Percentiles rank a stretch among this genome's conserved stretches.
phyloP scores from a whole-genome alignment of 495 filamentous ascomycete species.

The Neurospora tetraspora region DNA sequence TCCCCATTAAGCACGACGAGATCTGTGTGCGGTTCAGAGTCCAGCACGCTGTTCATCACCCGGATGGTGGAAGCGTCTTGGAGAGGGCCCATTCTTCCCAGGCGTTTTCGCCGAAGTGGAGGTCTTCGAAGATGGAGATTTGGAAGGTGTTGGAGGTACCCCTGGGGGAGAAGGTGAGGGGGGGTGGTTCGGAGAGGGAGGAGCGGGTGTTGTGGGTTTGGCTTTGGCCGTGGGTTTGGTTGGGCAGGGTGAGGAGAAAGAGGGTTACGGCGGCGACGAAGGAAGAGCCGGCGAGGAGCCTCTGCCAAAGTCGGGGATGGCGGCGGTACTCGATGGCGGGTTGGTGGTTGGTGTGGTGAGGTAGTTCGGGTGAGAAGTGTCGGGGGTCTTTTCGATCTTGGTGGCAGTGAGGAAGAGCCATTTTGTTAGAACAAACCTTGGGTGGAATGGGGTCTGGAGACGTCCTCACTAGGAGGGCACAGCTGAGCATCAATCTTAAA shows the following conservation, averaged over 20 bases:
- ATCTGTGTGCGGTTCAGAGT: constrained; percentile 39
- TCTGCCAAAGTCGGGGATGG: neutral
- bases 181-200: neutral
- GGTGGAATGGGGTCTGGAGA: neutral
- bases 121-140: constrained; percentile 53
- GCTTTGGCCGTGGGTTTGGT: neutral
- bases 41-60: constrained; percentile 52
- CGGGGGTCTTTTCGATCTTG: neutral
- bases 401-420: neutral
- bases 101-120: constrained; percentile 59
- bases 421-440: neutral
- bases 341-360: neutral
- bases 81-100: constrained; percentile 44
- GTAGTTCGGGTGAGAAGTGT: neutral
- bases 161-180: constrained; percentile 29
- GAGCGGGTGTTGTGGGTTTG: neutral
- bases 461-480: neutral
- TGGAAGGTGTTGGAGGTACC: constrained; percentile 28
- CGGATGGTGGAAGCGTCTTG: constrained; percentile 50
- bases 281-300: neutral
- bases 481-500: neutral
- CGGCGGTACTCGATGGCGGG: neutral
- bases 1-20: constrained; percentile 68
- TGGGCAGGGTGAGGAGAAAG: neutral
- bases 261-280: neutral